Evolutionary conservation across 331 rosid genomes (phyloP).

Genomic region (Cydonia oblonga): DNA sequence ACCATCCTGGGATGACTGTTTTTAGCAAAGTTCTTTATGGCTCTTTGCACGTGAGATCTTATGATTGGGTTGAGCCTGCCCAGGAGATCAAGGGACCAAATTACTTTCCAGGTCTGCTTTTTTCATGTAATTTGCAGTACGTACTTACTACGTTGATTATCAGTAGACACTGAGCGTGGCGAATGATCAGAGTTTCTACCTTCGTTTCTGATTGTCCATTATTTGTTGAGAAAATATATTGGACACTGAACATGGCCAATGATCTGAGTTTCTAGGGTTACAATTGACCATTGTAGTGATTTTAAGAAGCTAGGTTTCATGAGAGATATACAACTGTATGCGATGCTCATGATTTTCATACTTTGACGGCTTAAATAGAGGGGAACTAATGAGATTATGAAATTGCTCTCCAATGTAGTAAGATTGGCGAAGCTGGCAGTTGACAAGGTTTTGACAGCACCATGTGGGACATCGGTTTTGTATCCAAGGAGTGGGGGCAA

Average conservation of each 20-base stretch:
- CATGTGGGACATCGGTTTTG: slow-evolving; percentile 60
- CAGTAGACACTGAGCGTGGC: background rate
- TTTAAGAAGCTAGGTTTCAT: background rate
- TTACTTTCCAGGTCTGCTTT: slow-evolving; percentile 38
- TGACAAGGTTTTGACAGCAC: slow-evolving; percentile 63
- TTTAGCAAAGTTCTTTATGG: slow-evolving; percentile 91
- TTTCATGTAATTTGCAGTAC: slow-evolving; percentile 2
- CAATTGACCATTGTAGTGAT: background rate
- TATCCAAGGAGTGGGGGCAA: slow-evolving; percentile 79
- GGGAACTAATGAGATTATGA: background rate
- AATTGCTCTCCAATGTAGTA: slow-evolving; percentile 24
- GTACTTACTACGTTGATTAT: background rate
- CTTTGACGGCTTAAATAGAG: background rate
- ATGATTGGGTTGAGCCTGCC: slow-evolving; percentile 96
- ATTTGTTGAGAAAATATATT: background rate
- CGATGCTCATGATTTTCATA: background rate
- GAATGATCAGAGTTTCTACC: background rate
- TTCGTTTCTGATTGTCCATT: background rate
- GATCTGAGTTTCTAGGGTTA: background rate
- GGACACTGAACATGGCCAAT: too few relatives aligned
- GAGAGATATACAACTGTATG: background rate
- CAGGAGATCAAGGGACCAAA: slow-evolving; percentile 46
- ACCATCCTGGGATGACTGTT: slow-evolving; percentile 94
- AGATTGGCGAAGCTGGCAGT: slow-evolving; percentile 71
- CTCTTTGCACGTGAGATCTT: slow-evolving; percentile 89